A percentile compares a stretch with the other conserved stretches of the same genome.
These are phyloP conservation scores for Magnusiomyces fungicola DNA, from an alignment of 1,139 yeast species.

Conservation along the genomic window DNA sequence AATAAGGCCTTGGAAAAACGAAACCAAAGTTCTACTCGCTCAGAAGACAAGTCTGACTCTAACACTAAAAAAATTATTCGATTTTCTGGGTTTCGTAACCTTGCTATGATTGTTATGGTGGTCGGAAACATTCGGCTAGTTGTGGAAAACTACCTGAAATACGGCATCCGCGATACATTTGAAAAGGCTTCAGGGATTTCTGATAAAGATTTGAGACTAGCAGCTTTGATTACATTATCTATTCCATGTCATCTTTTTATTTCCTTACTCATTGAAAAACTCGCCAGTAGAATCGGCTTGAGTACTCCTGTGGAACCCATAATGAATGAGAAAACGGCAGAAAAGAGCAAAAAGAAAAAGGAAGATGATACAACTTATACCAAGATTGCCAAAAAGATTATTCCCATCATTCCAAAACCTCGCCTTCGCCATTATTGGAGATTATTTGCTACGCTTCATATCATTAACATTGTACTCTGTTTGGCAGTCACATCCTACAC, in stretches of 20 bases:
- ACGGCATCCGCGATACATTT: slow-evolving; percentile 32
- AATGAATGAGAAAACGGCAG: not conserved
- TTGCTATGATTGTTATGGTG: slow-evolving; percentile 34
- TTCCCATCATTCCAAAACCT: not conserved
- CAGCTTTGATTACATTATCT: slow-evolving; percentile 24
- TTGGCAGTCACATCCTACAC: slow-evolving; percentile 30
- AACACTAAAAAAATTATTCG: too few relatives aligned
- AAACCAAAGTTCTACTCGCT: too few relatives aligned
- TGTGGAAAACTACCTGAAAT: slow-evolving; percentile 33
- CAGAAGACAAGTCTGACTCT: too few relatives aligned
- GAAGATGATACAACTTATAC: slow-evolving; percentile 1
- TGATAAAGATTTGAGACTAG: slow-evolving; percentile 26
- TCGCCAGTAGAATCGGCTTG: slow-evolving; percentile 20
- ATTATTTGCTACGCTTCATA: slow-evolving; percentile 31
- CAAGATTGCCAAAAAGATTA: not conserved
- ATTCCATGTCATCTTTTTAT: slow-evolving; percentile 34
- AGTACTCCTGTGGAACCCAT: too few relatives aligned
- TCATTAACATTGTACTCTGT: slow-evolving; percentile 28
- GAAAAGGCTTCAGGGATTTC: slow-evolving; percentile 30
- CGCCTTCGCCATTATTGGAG: slow-evolving; percentile 29
- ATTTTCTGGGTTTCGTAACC: slow-evolving; percentile 36
- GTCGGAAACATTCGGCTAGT: slow-evolving; percentile 36
- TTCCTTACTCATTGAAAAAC: slow-evolving; percentile 33
- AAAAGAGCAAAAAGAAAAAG: not conserved
- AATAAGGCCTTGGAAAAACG: too few relatives aligned